These are phyloP conservation scores for Exidia glandulosa DNA, from an alignment of 768 basidiomycete species.

Conservation along the genomic window DNA sequence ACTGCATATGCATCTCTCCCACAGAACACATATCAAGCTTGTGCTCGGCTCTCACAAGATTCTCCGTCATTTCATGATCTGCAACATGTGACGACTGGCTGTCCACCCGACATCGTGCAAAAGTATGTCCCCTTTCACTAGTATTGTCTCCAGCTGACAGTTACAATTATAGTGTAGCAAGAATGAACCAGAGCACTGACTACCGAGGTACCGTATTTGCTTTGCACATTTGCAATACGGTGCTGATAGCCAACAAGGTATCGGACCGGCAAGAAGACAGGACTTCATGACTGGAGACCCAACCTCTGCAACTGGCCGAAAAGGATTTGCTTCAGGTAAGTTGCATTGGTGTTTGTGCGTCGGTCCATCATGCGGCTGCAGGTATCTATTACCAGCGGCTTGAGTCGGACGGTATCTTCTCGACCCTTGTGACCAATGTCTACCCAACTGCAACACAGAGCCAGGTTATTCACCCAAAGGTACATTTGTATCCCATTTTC, in stretches of 20 bases:
- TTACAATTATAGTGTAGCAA: not conserved
- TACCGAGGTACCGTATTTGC: not conserved
- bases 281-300: not conserved
- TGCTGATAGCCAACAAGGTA: not conserved
- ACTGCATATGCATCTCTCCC: not conserved
- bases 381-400: not conserved
- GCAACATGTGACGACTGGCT: not conserved
- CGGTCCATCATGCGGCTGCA: too few relatives aligned
- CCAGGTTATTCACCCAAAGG: constrained; percentile 55
- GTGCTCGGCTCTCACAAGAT: not conserved
- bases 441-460: constrained; percentile 72
- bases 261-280: not conserved
- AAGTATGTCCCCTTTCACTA: not conserved
- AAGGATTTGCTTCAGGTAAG: constrained; percentile 23
- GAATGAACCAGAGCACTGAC: not conserved
- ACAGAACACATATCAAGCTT: not conserved
- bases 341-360: constrained; percentile 34
- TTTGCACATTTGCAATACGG: not conserved
- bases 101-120: not conserved
- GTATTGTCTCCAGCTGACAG: not conserved
- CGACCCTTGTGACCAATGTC: constrained; percentile 67
- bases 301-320: not conserved
- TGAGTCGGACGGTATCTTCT: not conserved
- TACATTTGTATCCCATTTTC: constrained; percentile 12
- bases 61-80: not conserved